Conservation (phyloP, 495 filamentous ascomycete genomes). For the Diplogelasinospora grovesii region DNA sequence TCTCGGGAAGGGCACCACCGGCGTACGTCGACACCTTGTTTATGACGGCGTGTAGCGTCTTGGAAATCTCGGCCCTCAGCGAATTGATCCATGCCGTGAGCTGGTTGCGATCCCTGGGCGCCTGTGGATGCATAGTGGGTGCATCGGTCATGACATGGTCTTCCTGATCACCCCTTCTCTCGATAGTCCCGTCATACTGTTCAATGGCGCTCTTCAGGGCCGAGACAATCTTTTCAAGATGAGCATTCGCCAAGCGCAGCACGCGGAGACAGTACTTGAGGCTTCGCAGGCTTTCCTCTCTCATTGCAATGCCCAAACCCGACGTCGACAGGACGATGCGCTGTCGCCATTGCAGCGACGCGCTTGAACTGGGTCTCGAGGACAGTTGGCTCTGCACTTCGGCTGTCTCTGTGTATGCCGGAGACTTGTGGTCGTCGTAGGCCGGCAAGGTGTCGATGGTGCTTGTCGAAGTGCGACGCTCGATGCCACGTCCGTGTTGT, state of each 20-base stretch:
- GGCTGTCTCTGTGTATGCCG: conserved; percentile 56
- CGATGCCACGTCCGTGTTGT: conserved; percentile 16
- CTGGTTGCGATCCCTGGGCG: conserved; percentile 30
- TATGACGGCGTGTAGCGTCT: conserved; percentile 68
- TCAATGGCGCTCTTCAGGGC: conserved; percentile 65
- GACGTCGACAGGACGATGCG: conserved; percentile 77
- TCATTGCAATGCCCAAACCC: conserved; percentile 79
- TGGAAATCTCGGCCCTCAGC: conserved; percentile 66
- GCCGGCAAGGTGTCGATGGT: conserved; percentile 66
- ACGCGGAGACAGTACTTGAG: conserved; percentile 71
- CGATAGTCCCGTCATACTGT: conserved; percentile 54
- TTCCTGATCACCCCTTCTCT: conserved; percentile 6
- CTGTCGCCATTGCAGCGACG: conserved; percentile 59
- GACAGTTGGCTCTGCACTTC: conserved; percentile 11
- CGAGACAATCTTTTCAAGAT: conserved; percentile 60
- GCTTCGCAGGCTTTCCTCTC: conserved; percentile 68
- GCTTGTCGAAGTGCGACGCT: conserved; percentile 39
- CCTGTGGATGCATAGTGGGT: conserved; percentile 16
- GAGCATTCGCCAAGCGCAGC: conserved; percentile 69
- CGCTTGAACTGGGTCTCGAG: conserved; percentile 17
- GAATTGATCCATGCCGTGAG: conserved; percentile 56
- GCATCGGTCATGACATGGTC: conserved; percentile 15
- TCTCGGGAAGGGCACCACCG: conserved; percentile 76
- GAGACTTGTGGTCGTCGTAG: conserved; percentile 69
- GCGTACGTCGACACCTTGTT: conserved; percentile 77